Base-by-base conservation (phyloP, 108 stramenopile genomes). In the Skeletonema tropicum region DNA sequence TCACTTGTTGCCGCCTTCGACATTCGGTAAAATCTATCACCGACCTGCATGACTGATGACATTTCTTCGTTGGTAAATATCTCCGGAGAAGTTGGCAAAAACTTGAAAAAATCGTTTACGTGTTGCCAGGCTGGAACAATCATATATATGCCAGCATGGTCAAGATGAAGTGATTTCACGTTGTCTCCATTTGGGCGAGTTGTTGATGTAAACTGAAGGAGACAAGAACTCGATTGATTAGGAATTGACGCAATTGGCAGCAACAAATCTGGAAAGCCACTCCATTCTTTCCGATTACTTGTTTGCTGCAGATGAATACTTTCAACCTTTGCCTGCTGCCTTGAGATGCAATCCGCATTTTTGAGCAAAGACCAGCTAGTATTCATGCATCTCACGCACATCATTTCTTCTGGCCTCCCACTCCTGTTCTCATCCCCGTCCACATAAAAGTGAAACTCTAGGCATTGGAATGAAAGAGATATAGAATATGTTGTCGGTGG, bases 401-500 rank as follows among this genome's bases (percentile, higher is more conserved):
- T 67, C 13, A 55, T 25, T 14, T 15, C 66, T 52, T 67, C 66
- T 21, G 46, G 3, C 48, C 45, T 67, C 15, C 61, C 30, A 36
- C 31, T 62, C 7, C 29, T 25, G 11, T 65, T 75, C 87, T 91
- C 58, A 63, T 62, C 65, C 75, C 75, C 32, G 49, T 71, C 86
- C 84, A 90, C 5, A 46, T 49, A 9, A 88, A 67, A 68, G 76
- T 73, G 29, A 66, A 72, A 67, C n/a, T 67, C 15, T 9, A 66
- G 7, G n/a, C 39, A 71, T 19, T 60, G 32, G 23, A 86, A 73
- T 31, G 86, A 84, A 52, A 90, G 86, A 63, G 88, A 86, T 69
- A 91, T 32, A 19, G 77, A 69, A 61, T 86, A 94, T 3, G 93
- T 94, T 25, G 89, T 91, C 25, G 90, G 89, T 10, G 87, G 76